Percentiles rank a stretch among this genome's conserved stretches.
Evolutionary conservation across 2,329 filamentous ascomycete species (phyloP).

Genomic region (Coniochaeta ligniaria): DNA sequence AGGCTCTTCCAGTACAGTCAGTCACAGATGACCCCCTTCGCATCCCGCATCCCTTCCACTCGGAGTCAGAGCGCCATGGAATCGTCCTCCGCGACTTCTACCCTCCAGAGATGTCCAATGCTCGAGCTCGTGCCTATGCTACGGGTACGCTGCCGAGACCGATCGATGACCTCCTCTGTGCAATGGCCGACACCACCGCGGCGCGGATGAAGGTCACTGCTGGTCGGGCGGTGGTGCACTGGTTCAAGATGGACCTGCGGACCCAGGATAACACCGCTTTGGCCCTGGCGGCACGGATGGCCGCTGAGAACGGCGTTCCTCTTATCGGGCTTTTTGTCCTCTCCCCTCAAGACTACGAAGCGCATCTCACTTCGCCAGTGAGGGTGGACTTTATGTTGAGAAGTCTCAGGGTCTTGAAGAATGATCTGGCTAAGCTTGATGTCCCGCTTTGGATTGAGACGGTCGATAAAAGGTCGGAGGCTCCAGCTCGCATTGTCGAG

Average conservation of each 20-base stretch:
- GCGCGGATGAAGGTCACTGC: conserved; percentile 43
- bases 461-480: conserved; percentile 54
- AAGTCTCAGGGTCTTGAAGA: conserved; percentile 56
- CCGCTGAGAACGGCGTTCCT: conserved; percentile 38
- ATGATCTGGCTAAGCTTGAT: conserved; percentile 60
- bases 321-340: conserved; percentile 72
- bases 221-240: conserved; percentile 67
- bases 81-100: conserved; percentile 72
- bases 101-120: conserved; percentile 78
- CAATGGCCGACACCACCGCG: conserved; percentile 52
- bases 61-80: conserved; percentile 43
- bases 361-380: conserved; percentile 65
- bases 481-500: conserved; percentile 55
- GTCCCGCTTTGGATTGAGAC: conserved; percentile 76
- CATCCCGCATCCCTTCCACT: conserved; percentile 37
- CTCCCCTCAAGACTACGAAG: conserved; percentile 78
- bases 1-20: conserved; percentile 5
- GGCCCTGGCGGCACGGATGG: conserved; percentile 53
- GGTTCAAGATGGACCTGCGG: conserved; percentile 83
- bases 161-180: conserved; percentile 58
- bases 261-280: conserved; percentile 67
- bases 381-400: conserved; percentile 78
- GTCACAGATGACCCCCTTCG: conserved; percentile 26
- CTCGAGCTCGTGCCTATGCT: conserved; percentile 67
- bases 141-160: conserved; percentile 63